Base-by-base conservation (phyloP, 176 grass and related monocot species). In the Olyra latifolia region DNA sequence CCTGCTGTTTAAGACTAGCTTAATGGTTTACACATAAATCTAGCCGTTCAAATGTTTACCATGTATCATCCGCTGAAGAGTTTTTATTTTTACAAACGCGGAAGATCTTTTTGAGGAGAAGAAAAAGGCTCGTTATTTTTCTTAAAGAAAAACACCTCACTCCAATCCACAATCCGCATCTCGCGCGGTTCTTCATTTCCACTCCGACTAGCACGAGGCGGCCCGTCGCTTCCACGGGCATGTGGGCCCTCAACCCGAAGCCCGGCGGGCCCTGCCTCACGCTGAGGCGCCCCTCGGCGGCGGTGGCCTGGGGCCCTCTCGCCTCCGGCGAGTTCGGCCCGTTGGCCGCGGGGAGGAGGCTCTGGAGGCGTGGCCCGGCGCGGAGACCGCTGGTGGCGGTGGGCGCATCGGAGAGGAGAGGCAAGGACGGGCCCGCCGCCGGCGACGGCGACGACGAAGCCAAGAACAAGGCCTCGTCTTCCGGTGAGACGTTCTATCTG, bases 171-270 rank as follows among this genome's bases (percentile, higher is more conserved):
- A 56, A 57, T 46, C 48, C 50, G n/a, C n/a, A n/a, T n/a, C n/a
- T 69, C 79, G 57, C 66, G 74, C 66, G 39, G 66, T 42, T 78
- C 72, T 44, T 43, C 81, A 20, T 73, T 69, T 70, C 76, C 76
- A 58, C 59, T 46, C 63, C 72, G 54, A 42, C 16, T 48, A 0
- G 35, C 72, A 3, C 52, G 30, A 38, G 69, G 39, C 72, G 7
- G 10, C 45, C 28, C 71, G 20, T 19, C 52, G 17, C 75, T 52
- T 0, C 41, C 75, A 80, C 91, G 73, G 89, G 77, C 55, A 82
- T 88, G 87, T 88, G 87, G 87, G 76, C 87, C 74, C 89, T 97
- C 85, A 91, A 81, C 58, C 45, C 73, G 39, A 97, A 89, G 89
- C 64, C 75, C 23, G 84, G 74, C 9, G 84, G 88, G 22, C 65